Evolutionary conservation across 805 yeast species (phyloP).

Genomic region (Debaryomyces tyrocola): DNA sequence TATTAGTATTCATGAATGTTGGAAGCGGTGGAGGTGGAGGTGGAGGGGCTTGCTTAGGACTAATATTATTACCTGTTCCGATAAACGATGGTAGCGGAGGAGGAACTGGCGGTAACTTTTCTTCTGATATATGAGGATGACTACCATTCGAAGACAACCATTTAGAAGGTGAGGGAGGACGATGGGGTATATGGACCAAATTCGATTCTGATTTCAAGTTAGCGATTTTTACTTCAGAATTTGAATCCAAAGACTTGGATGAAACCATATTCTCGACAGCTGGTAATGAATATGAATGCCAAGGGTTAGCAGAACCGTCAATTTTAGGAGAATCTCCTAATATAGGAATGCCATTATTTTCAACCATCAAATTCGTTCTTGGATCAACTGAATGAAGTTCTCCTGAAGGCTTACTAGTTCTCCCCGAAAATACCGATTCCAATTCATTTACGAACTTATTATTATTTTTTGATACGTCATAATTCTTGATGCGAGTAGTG

Average conservation of each 20-base stretch:
- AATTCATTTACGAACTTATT: constrained; percentile 15
- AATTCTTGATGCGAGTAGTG: not conserved
- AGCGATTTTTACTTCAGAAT: no score
- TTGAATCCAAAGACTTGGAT: no score
- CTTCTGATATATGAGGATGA: not conserved
- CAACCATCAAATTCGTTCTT: not conserved
- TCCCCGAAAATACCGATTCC: constrained; percentile 8
- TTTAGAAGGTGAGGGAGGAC: not conserved
- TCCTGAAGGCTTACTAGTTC: not conserved
- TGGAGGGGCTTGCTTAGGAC: not conserved
- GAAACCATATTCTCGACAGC: no score
- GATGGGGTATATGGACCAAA: not conserved
- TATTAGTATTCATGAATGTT: constrained; percentile 2
- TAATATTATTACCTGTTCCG: not conserved
- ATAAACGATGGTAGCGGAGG: constrained; percentile 13
- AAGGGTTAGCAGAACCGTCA: no score
- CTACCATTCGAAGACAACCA: not conserved
- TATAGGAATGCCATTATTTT: not conserved
- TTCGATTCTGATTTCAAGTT: not conserved
- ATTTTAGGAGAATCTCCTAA: not conserved
- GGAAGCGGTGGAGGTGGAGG: constrained; percentile 20
- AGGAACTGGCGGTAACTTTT: constrained; percentile 11
- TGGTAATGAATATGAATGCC: no score
- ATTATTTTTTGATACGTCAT: constrained; percentile 1
- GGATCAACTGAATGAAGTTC: no score